Conservation (phyloP, 257 asterid genomes). For the Cynanchum wilfordii region DNA sequence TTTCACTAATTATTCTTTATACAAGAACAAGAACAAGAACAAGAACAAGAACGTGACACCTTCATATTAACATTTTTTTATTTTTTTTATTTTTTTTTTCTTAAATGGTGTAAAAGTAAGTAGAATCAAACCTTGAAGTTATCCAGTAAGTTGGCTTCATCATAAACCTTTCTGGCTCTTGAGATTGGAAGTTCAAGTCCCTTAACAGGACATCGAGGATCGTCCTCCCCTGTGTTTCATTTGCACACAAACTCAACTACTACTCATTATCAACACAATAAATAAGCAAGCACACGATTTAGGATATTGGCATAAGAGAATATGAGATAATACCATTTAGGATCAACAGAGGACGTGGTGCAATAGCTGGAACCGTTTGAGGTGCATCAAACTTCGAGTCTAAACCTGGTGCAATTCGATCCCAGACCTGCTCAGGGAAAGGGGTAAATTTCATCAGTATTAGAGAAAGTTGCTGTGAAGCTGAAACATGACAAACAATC, state of each 20-base stretch:
- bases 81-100: too few species aligned
- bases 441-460: not conserved
- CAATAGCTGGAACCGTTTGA: conserved; percentile 53
- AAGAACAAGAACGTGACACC: too few species aligned
- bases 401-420: conserved; percentile 84
- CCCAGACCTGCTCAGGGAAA: conserved; percentile 64
- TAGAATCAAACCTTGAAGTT: conserved; percentile 46
- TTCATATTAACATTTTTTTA: too few species aligned
- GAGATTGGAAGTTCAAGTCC: conserved; percentile 59
- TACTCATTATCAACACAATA: not conserved
- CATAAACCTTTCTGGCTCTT: conserved; percentile 34
- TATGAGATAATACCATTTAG: conserved; percentile 50
- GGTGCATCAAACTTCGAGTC: conserved; percentile 73
- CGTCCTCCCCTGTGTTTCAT: conserved; percentile 46
- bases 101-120: too few species aligned
- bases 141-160: conserved; percentile 23
- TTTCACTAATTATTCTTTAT: too few species aligned
- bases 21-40: too few species aligned
- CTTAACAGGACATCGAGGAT: conserved; percentile 74
- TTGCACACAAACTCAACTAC: not conserved
- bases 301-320: conserved; percentile 1
- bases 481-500: too few species aligned
- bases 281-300: not conserved
- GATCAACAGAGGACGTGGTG: conserved; percentile 82
- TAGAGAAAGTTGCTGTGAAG: too few species aligned